These are phyloP conservation scores for Dissophora ornata DNA, from an alignment of 192 early-diverging fungal species.

Conservation along the genomic window DNA sequence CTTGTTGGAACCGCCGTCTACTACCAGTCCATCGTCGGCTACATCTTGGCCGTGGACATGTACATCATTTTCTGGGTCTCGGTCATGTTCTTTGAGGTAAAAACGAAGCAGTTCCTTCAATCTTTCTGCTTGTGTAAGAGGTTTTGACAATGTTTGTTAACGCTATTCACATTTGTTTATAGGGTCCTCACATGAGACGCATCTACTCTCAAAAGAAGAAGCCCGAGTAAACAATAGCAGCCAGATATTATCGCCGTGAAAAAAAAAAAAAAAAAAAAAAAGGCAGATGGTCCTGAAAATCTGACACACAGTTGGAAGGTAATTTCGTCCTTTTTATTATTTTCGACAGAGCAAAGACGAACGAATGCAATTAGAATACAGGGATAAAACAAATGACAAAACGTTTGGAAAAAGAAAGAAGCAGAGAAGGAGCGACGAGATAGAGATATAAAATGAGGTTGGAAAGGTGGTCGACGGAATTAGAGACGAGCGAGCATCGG, in stretches of 20 bases:
- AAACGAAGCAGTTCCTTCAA: no score
- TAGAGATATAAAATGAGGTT: not conserved
- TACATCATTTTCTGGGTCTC: conserved; percentile 64
- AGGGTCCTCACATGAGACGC: conserved; percentile 53
- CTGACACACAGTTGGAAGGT: no score
- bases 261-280: no score
- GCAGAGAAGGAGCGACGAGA: no score
- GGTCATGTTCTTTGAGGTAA: conserved; percentile 65
- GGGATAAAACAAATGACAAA: no score
- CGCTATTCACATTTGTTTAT: no score
- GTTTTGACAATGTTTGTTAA: no score
- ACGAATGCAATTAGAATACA: no score
- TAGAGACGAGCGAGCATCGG: not conserved
- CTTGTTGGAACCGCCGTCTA: conserved; percentile 63
- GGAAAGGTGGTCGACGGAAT: not conserved
- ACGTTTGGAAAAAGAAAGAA: no score
- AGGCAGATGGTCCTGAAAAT: no score
- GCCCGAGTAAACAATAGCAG: conserved; percentile 36
- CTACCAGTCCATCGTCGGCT: conserved; percentile 61
- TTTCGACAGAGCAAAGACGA: not conserved
- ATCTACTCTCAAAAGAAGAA: conserved; percentile 48
- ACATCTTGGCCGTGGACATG: conserved; percentile 59
- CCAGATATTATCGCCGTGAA: no score
- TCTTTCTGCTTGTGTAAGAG: no score
- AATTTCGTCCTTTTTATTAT: not conserved